Evolutionary conservation across 495 filamentous ascomycete genomes (phyloP).

Genomic region (Penicillium bovifimosum): DNA sequence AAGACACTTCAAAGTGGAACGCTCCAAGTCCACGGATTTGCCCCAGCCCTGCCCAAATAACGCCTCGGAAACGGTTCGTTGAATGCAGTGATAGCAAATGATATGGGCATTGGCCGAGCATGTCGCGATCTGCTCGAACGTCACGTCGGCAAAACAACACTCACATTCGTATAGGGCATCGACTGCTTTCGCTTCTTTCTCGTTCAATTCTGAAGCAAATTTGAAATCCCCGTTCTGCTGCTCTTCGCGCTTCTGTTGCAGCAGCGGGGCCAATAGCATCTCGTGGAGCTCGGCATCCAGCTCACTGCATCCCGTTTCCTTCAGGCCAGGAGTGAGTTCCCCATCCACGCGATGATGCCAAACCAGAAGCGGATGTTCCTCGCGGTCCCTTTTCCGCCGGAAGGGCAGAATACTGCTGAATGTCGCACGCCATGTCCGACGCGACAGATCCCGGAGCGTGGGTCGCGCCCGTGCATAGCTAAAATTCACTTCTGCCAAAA

Average conservation of each 20-base stretch:
- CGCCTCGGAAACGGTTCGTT: slow-evolving; percentile 71
- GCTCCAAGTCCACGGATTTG: slow-evolving; percentile 65
- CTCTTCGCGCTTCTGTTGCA: slow-evolving; percentile 47
- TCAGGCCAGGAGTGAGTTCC: slow-evolving; percentile 53
- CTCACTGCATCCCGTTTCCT: slow-evolving; percentile 67
- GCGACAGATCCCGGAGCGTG: slow-evolving; percentile 66
- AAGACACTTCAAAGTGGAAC: slow-evolving; percentile 71
- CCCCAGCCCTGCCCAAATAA: slow-evolving; percentile 91
- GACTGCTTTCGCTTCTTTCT: slow-evolving; percentile 63
- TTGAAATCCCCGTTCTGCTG: slow-evolving; percentile 56
- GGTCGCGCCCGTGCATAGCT: slow-evolving; percentile 74
- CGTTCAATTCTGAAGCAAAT: slow-evolving; percentile 65
- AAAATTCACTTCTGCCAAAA: slow-evolving; percentile 86
- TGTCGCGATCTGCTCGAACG: slow-evolving; percentile 76
- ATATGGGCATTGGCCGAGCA: slow-evolving; percentile 70
- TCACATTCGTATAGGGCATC: slow-evolving; percentile 78
- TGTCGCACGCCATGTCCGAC: slow-evolving; percentile 81
- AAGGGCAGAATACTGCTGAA: slow-evolving; percentile 69
- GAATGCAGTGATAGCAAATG: slow-evolving; percentile 81
- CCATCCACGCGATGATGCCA: slow-evolving; percentile 53
- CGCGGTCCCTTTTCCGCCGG: slow-evolving; percentile 54
- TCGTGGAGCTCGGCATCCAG: slow-evolving; percentile 74
- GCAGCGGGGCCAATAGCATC: slow-evolving; percentile 59
- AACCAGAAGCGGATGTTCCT: slow-evolving; percentile 57
- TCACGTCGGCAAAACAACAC: slow-evolving; percentile 74